Evolutionary conservation across 306 rosid species (phyloP), one percentile per base, ranked within the genome.

Genomic region (Vachellia pachyceras): DNA sequence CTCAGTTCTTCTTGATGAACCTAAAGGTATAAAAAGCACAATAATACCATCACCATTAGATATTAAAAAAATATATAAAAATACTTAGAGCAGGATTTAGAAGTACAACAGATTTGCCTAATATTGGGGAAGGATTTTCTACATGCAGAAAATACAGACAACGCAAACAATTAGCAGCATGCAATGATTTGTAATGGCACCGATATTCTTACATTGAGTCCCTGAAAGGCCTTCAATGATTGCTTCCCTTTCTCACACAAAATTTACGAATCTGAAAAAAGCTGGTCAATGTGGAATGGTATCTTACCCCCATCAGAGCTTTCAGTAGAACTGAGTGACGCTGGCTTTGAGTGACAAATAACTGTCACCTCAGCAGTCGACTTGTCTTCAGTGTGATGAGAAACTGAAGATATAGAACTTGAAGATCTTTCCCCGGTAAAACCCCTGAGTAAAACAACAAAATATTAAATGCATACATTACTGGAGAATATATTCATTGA

Each of bases 291-390:
- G 20, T 23, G 25, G 25, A 65, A 44, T 69, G 71, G 73, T 61
- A 68, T 79, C 79, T 82, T 82, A 93, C 98, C 97, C 41, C 94
- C 98, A 57, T 93, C 97, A 15, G 98, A 93, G 84, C 98, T 93
- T 89, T 93, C 97, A 0, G 98, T 93, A 70, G 98, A 93, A 81
- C 98, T 91, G 82, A 93, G 91, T 17, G 98, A 93, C 73, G 98
- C 94, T 69, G 98, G 98, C 72, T 88, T 90, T 58, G 98, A 93
- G 88, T 93, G 98, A 86, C 97, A 93, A 82, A 93, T 87, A 61
- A 93, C 93, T 14, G 85, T 91, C 82, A 84, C 87, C 74, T 93
- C 97, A 11, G 86, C 87, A 17, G 85, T 77, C 79, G 80, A 79
- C 86, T 90, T 93, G 87, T 85, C 91, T 80, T 91, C 94, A 69